Conservation (phyloP, 2,329 filamentous ascomycete species). For the Aspergillus caelatus region DNA sequence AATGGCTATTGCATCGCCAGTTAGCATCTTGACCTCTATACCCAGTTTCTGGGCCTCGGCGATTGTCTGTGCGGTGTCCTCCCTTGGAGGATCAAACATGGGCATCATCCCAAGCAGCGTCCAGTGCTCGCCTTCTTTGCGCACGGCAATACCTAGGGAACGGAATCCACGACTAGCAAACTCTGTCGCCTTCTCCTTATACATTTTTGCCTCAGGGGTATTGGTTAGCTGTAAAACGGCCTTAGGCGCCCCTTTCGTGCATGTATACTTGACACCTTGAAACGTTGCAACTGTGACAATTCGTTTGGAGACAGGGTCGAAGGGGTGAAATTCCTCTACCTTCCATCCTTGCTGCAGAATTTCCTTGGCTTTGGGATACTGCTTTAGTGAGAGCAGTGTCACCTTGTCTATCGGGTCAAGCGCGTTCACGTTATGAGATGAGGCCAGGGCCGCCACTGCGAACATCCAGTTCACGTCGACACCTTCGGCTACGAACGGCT, state of each 20-base stretch:
- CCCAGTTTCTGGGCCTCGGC: constrained; percentile 74
- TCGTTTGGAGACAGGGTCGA: constrained; percentile 79
- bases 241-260: constrained; percentile 77
- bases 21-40: constrained; percentile 79
- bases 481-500: constrained; percentile 75
- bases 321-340: constrained; percentile 70
- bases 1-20: constrained; percentile 77
- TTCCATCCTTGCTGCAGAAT: constrained; percentile 74
- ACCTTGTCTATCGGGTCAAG: constrained; percentile 81
- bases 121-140: constrained; percentile 75
- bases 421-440: constrained; percentile 76
- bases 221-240: constrained; percentile 70
- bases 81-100: constrained; percentile 79
- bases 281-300: constrained; percentile 71
- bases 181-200: constrained; percentile 72
- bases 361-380: constrained; percentile 74
- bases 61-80: constrained; percentile 78
- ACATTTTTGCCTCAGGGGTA: constrained; percentile 66
- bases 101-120: constrained; percentile 74
- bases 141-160: constrained; percentile 75
- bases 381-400: constrained; percentile 72
- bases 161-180: constrained; percentile 79
- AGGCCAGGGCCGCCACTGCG: constrained; percentile 74
- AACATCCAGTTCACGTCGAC: constrained; percentile 84
- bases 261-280: constrained; percentile 70